Base-by-base conservation (phyloP, 2,329 filamentous ascomycete genomes). In the Botrytis paeoniae region DNA sequence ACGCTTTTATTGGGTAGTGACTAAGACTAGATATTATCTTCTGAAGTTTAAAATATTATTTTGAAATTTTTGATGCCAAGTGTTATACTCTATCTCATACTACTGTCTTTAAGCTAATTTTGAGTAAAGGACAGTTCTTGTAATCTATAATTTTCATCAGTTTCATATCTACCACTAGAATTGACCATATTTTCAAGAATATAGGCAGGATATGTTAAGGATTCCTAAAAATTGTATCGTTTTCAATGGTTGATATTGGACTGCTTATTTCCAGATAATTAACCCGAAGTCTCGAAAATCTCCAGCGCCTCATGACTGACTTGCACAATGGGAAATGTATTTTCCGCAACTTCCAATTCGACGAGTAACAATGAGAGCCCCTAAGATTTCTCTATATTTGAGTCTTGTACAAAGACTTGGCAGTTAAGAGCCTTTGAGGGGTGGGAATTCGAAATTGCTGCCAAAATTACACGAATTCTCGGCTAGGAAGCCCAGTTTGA, bases 141-240 rank as follows among this genome's bases (percentile, higher is more conserved):
- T 29, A 29, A 29, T 57, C 2, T n/a, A 29, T 18, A 1, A 4
- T 18, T 18, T 29, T 7, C n/a, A 57, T 29, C n/a, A 7, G 14
- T 32, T n/a, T 18, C 14, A 8, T 32, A 12, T 29, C n/a, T 29
- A 18, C 51, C 14, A 57, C 14, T 29, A 29, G 51, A 57, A 29
- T 57, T 57, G 7, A 57, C 1, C n/a, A 57, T 6, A 57, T 2
- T 18, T 32, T 18, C 9, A 25, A 12, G 22, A 25, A 4, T 1
- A 12, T 25, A 25, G 22, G 0, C 10, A 25, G 7, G 8, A 51
- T 14, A 25, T 25, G 25, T 7, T 54, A 3, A n/a, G 12, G 25
- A 54, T 7, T 54, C 2, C 5, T n/a, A 51, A n/a, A 54, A 4
- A 14, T n/a, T 3, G 0, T 16, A 8, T 54, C 10, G 0, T n/a